Percentiles rank a stretch among this genome's conserved stretches.
These are phyloP conservation scores for Colletotrichum melonis DNA, from an alignment of 2,329 filamentous ascomycete genomes.

Conservation along the genomic window DNA sequence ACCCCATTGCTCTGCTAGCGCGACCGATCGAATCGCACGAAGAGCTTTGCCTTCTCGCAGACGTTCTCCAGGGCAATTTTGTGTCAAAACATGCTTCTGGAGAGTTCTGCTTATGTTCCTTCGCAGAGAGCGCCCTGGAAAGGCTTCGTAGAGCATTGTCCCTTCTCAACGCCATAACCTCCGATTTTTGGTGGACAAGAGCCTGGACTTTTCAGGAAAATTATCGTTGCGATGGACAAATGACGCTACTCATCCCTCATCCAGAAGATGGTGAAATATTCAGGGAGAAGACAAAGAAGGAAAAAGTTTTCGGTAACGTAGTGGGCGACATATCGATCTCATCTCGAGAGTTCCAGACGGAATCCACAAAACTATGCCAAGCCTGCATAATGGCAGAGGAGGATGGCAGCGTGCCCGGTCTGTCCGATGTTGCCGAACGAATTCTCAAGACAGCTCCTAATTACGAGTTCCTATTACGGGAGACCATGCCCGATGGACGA, in stretches of 20 bases:
- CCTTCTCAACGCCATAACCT: background rate
- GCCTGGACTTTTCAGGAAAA: constrained; percentile 8
- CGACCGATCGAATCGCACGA: background rate
- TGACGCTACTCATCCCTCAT: background rate
- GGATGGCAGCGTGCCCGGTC: background rate
- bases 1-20: background rate
- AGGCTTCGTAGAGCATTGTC: background rate
- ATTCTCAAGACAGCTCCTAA: background rate
- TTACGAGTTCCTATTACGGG: background rate
- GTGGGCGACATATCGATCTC: background rate
- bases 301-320: background rate
- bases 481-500: background rate
- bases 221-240: background rate
- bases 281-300: background rate
- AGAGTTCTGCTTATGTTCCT: background rate
- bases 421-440: background rate
- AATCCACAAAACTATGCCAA: background rate
- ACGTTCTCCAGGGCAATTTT: background rate
- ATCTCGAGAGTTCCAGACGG: background rate
- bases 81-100: background rate
- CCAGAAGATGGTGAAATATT: background rate
- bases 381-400: background rate
- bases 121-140: background rate
- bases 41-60: constrained; percentile 1
- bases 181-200: constrained; percentile 4